Conservation (phyloP, 148 eudicot genomes). For the Silene uniflora region DNA sequence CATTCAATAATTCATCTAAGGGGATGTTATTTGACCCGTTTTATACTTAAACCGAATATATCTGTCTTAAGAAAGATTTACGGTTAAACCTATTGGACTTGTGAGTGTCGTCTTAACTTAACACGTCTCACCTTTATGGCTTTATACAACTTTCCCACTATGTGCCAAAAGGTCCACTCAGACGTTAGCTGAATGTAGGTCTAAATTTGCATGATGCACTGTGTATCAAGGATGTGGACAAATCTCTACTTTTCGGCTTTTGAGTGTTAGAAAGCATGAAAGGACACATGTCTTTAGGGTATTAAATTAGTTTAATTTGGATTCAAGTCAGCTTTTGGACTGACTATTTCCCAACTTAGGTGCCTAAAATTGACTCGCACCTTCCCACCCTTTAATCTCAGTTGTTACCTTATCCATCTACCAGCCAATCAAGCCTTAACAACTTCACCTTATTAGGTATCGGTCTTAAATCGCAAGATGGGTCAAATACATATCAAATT, state of each 20-base stretch:
- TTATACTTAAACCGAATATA: too few species aligned
- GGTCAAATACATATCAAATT: too few species aligned
- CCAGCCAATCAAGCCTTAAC: constrained; percentile 16
- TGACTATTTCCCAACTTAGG: background rate
- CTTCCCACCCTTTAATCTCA: background rate
- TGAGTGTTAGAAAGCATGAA: background rate
- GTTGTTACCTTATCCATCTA: constrained; percentile 8
- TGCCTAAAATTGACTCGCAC: constrained; percentile 6
- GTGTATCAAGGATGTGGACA: constrained; percentile 22
- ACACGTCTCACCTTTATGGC: too few species aligned
- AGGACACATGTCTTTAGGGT: constrained; percentile 3
- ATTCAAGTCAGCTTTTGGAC: constrained; percentile 21
- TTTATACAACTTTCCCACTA: too few species aligned
- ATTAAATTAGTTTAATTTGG: background rate
- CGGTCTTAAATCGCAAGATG: too few species aligned
- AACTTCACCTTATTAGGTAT: background rate
- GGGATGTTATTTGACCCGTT: too few species aligned
- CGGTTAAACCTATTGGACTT: too few species aligned
- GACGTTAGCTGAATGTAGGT: background rate
- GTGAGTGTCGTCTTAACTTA: too few species aligned
- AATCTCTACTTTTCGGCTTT: constrained; percentile 21
- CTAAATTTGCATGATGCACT: constrained; percentile 10
- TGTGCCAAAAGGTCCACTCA: background rate
- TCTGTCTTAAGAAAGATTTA: too few species aligned
- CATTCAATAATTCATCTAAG: too few species aligned